Evolutionary conservation across 2,329 filamentous ascomycete species (phyloP).

Genomic region (Diaporthe aspalathi): DNA sequence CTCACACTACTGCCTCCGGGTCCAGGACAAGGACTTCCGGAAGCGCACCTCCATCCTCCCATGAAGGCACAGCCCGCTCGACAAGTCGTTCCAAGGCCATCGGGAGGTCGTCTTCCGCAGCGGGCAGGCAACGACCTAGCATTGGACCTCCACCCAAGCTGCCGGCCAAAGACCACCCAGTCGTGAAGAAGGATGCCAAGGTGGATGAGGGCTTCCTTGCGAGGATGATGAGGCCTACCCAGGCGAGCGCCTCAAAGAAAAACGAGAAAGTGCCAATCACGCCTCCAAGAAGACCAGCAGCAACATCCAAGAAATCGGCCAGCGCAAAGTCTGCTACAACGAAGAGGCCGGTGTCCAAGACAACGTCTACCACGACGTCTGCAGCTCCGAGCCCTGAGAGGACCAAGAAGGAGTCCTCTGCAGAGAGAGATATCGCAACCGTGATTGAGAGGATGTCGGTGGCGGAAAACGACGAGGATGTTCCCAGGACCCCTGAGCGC

Average conservation of each 20-base stretch:
- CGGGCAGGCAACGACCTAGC: conserved; percentile 61
- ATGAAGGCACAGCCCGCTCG: conserved; percentile 52
- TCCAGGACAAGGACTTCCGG: conserved; percentile 58
- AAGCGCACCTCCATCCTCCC: conserved; percentile 49
- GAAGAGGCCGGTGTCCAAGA: conserved; percentile 42
- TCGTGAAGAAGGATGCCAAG: conserved; percentile 62
- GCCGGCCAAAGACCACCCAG: conserved; percentile 58
- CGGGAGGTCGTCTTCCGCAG: conserved; percentile 59
- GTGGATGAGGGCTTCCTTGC: conserved; percentile 79
- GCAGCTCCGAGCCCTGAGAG: conserved; percentile 34
- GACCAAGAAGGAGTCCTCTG: conserved; percentile 36
- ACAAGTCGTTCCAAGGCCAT: conserved; percentile 56
- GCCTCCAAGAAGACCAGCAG: conserved; percentile 57
- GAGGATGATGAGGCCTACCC: conserved; percentile 85
- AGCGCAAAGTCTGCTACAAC: conserved; percentile 42
- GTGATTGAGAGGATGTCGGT: conserved; percentile 42
- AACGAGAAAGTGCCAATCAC: conserved; percentile 69
- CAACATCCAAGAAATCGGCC: conserved; percentile 38
- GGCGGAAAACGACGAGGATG: conserved; percentile 38
- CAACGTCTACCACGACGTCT: conserved; percentile 32
- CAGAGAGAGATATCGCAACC: conserved; percentile 42
- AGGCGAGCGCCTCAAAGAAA: conserved; percentile 64
- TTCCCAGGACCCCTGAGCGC: conserved; percentile 32
- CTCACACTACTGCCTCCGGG: conserved; percentile 76
- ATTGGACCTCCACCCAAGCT: conserved; percentile 71